Conservation (phyloP, 2,329 filamentous ascomycete genomes). For the Huntiella abstrusa region DNA sequence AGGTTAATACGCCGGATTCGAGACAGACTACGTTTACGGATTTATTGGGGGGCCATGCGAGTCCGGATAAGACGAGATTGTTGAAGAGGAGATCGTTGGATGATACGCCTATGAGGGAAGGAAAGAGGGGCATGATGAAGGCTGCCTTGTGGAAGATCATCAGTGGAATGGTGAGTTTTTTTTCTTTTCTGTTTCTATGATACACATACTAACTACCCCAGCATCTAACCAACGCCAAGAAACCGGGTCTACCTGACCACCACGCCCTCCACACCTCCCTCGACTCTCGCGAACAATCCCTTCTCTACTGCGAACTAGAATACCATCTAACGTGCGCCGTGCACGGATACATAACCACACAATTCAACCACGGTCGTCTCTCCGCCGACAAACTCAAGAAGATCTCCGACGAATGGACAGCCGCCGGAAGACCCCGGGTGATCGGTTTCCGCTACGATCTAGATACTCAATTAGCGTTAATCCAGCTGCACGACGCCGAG, state of each 20-base stretch:
- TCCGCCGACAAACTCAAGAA: constrained; percentile 31
- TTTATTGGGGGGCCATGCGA: too few relatives aligned
- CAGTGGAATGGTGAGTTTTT: constrained; percentile 30
- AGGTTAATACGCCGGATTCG: too few relatives aligned
- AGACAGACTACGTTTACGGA: too few relatives aligned
- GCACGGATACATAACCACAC: constrained; percentile 31
- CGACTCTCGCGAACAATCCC: constrained; percentile 35
- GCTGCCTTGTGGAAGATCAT: constrained; percentile 28
- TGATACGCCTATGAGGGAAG: constrained; percentile 9
- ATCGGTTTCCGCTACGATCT: constrained; percentile 39
- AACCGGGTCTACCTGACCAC: not conserved
- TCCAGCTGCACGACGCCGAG: constrained; percentile 28
- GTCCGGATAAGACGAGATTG: too few relatives aligned
- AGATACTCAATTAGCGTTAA: constrained; percentile 39
- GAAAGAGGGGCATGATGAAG: constrained; percentile 18
- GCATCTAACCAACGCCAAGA: not conserved
- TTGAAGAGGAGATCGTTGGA: too few relatives aligned
- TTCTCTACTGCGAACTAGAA: constrained; percentile 41
- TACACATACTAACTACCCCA: not conserved
- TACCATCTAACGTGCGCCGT: constrained; percentile 32
- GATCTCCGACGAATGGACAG: constrained; percentile 31
- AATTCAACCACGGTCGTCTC: constrained; percentile 36
- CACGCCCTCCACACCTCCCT: constrained; percentile 29
- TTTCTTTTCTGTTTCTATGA: not conserved
- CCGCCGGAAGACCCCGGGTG: constrained; percentile 34